These are phyloP conservation scores for Talaromyces sp. DNA, from an alignment of 2,329 filamentous ascomycete species.

Conservation along the genomic window DNA sequence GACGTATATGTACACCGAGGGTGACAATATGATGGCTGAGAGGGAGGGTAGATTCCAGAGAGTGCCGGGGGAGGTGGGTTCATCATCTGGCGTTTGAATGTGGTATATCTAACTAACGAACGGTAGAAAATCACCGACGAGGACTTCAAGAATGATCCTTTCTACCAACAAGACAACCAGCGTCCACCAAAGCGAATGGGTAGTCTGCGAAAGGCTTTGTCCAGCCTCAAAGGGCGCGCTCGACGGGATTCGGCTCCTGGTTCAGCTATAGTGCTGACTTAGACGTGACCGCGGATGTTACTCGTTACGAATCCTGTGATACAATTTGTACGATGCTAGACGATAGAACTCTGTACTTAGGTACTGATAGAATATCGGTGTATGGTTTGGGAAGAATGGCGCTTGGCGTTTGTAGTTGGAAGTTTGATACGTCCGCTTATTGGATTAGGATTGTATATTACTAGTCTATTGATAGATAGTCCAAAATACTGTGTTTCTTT, in stretches of 20 bases:
- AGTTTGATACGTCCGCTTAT: neutral
- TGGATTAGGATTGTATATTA: neutral
- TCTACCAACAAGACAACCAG: slow-evolving; percentile 26
- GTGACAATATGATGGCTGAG: slow-evolving; percentile 80
- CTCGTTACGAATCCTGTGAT: neutral
- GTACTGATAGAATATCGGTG: neutral
- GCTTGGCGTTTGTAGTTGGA: neutral
- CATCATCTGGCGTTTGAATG: neutral
- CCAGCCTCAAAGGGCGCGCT: slow-evolving; percentile 14
- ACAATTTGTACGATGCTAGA: neutral
- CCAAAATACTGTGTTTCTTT: neutral
- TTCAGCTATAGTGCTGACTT: neutral
- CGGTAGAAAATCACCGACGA: slow-evolving; percentile 40
- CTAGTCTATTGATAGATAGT: neutral
- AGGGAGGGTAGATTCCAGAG: slow-evolving; percentile 64
- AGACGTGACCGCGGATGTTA: neutral
- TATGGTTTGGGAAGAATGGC: neutral
- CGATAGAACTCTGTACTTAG: neutral
- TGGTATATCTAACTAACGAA: neutral
- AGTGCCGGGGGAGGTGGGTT: slow-evolving; percentile 68
- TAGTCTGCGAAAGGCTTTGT: slow-evolving; percentile 18
- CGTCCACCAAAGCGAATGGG: slow-evolving; percentile 15
- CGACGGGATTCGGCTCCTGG: slow-evolving; percentile 12
- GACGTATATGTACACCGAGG: slow-evolving; percentile 75
- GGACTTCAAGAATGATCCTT: slow-evolving; percentile 40